These are phyloP conservation scores for Phytophthora podocarpi DNA, from an alignment of 352 stramenopile genomes.

Conservation along the genomic window DNA sequence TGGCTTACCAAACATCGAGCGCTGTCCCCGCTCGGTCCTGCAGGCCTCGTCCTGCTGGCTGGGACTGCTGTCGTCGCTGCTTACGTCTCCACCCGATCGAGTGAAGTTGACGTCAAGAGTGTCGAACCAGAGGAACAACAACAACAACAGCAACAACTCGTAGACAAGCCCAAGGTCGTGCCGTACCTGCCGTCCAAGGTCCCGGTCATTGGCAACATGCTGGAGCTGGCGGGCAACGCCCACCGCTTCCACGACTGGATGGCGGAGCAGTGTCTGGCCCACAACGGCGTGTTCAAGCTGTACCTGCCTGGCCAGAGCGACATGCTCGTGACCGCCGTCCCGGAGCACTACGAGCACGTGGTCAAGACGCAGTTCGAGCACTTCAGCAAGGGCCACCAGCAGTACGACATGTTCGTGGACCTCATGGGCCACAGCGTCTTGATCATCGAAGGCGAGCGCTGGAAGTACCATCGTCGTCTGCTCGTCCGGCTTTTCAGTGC, in stretches of 20 bases:
- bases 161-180: constrained; percentile 28
- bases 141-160: neutral
- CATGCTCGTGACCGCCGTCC: constrained; percentile 46
- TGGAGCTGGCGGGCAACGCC: constrained; percentile 31
- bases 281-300: constrained; percentile 41
- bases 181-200: constrained; percentile 40
- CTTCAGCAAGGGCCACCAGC: constrained; percentile 57
- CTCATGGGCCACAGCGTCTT: constrained; percentile 56
- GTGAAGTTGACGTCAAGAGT: constrained; percentile 1
- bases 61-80: constrained; percentile 27
- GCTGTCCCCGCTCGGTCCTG: constrained; percentile 25
- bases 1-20: constrained; percentile 29
- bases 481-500: constrained; percentile 51
- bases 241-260: constrained; percentile 48
- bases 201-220: constrained; percentile 41
- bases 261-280: constrained; percentile 38
- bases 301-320: constrained; percentile 41
- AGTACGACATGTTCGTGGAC: constrained; percentile 44
- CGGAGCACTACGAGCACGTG: constrained; percentile 56
- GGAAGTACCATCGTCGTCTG: constrained; percentile 52
- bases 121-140: neutral
- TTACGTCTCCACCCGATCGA: constrained; percentile 26
- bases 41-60: constrained; percentile 26
- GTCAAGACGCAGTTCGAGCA: too few relatives aligned
- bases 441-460: constrained; percentile 48